phyloP scores from a whole-genome alignment of 202 grass and related monocot species.

The Elaeis oleifera region DNA sequence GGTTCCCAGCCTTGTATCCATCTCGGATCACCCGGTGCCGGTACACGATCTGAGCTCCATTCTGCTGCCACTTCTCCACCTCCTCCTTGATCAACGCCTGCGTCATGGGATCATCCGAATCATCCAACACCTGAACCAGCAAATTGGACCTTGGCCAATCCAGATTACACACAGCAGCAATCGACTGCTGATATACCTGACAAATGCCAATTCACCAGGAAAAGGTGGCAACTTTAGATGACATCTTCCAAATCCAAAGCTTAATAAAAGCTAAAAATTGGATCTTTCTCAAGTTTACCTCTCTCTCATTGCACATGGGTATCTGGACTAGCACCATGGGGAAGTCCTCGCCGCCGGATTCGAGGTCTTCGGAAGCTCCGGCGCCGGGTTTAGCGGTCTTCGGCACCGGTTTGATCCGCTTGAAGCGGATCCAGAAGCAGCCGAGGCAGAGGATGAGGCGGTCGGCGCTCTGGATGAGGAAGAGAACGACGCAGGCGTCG shows the following conservation, averaged over 20 bases:
- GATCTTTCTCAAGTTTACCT: conserved; percentile 48
- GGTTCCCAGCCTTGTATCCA: conserved; percentile 80
- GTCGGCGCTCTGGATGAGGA: conserved; percentile 83
- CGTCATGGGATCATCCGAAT: conserved; percentile 56
- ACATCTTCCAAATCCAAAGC: background rate
- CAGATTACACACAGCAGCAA: conserved; percentile 62
- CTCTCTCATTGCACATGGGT: conserved; percentile 98
- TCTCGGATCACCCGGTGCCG: conserved; percentile 51
- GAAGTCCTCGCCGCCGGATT: conserved; percentile 41
- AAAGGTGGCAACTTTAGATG: background rate
- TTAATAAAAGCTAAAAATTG: background rate
- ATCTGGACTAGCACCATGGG: conserved; percentile 98
- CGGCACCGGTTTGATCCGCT: conserved; percentile 50
- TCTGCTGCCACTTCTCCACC: conserved; percentile 64
- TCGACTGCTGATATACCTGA: conserved; percentile 75
- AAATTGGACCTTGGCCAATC: conserved; percentile 76
- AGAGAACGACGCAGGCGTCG: conserved; percentile 72
- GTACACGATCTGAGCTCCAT: conserved; percentile 47
- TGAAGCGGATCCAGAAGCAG: conserved; percentile 84
- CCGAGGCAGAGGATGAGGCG: conserved; percentile 81
- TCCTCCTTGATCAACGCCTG: conserved; percentile 59
- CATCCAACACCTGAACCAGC: conserved; percentile 72
- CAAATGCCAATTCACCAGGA: background rate
- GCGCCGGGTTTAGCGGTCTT: conserved; percentile 4
- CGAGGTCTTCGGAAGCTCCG: conserved; percentile 36